These are phyloP conservation scores for Collybia nuda DNA, from an alignment of 768 basidiomycete genomes.

Conservation along the genomic window DNA sequence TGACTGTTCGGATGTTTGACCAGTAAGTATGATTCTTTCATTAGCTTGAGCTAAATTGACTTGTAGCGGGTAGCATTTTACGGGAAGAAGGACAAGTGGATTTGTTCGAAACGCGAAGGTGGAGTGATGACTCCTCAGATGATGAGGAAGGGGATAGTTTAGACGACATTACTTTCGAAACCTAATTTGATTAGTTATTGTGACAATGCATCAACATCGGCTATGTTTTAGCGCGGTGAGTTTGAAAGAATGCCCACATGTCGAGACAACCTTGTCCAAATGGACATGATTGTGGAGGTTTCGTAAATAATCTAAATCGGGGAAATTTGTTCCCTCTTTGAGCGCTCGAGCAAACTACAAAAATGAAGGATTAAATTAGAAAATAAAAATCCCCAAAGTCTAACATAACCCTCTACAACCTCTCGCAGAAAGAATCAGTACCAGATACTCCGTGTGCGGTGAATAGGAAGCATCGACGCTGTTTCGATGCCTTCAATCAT, in stretches of 20 bases:
- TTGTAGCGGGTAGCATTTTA: conserved; percentile 44
- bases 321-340: no score
- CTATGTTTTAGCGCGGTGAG: no score
- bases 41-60: background rate
- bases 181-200: background rate
- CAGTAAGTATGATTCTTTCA: conserved; percentile 42
- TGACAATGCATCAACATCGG: background rate
- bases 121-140: conserved; percentile 30
- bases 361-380: background rate
- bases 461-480: conserved; percentile 61
- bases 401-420: background rate
- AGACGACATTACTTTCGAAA: conserved; percentile 12
- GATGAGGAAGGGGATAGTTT: conserved; percentile 27
- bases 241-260: no score
- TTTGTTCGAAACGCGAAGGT: conserved; percentile 48
- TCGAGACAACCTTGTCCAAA: no score
- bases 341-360: no score
- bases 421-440: conserved; percentile 46
- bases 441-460: conserved; percentile 85
- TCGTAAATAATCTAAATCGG: no score
- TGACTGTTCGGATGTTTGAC: conserved; percentile 69
- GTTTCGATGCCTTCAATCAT: conserved; percentile 58
- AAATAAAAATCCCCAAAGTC: background rate
- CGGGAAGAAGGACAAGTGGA: conserved; percentile 57
- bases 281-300: no score